Conservation (phyloP, 257 asterid genomes). For the Eucommia ulmoides region DNA sequence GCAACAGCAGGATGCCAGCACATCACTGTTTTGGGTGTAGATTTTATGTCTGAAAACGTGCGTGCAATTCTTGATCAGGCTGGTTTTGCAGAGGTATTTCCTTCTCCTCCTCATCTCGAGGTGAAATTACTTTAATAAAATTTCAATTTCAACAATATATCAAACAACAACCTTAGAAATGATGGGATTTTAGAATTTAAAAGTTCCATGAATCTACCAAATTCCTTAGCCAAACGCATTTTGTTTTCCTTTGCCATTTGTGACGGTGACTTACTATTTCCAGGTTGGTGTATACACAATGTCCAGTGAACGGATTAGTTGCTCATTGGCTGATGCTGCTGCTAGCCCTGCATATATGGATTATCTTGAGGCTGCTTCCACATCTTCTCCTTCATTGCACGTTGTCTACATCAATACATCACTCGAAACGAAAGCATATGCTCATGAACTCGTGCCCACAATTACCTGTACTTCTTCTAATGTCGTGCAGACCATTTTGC, state of each 20-base stretch:
- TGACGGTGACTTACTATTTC: neutral
- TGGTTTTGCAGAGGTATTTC: slow-evolving; percentile 70
- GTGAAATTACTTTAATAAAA: too few relatives aligned
- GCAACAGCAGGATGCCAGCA: slow-evolving; percentile 83
- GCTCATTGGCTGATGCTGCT: slow-evolving; percentile 97
- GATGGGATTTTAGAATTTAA: too few relatives aligned
- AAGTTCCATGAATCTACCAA: too few relatives aligned
- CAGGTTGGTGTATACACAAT: slow-evolving; percentile 95
- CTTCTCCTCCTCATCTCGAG: neutral
- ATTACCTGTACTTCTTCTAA: slow-evolving; percentile 96
- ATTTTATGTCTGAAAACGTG: slow-evolving; percentile 95
- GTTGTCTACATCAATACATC: slow-evolving; percentile 92
- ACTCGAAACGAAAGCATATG: slow-evolving; percentile 80
- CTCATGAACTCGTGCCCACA: slow-evolving; percentile 96
- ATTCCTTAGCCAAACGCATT: too few relatives aligned
- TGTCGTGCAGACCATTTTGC: slow-evolving; percentile 80
- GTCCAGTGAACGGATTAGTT: slow-evolving; percentile 78
- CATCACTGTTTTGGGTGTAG: slow-evolving; percentile 89
- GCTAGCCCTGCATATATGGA: slow-evolving; percentile 80
- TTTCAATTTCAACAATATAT: too few relatives aligned
- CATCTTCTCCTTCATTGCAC: slow-evolving; percentile 76
- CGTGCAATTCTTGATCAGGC: slow-evolving; percentile 97
- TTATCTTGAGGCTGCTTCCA: slow-evolving; percentile 61
- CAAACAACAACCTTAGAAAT: too few relatives aligned
- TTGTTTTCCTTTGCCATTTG: neutral